Conservation (phyloP, 306 rosid species). For the Oemleria cerasiformis region DNA sequence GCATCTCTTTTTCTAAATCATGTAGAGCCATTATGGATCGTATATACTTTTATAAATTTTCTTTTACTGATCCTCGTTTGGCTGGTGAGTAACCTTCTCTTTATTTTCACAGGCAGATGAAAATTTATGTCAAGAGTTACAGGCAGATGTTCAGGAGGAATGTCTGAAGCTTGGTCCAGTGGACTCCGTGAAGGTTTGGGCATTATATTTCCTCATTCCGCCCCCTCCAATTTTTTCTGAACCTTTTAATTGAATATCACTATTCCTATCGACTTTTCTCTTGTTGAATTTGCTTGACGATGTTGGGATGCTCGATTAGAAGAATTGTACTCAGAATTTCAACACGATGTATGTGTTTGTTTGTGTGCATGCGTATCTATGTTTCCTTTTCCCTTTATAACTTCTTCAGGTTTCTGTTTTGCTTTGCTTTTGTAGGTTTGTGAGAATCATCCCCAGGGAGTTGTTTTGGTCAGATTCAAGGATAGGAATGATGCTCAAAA, state of each 20-base stretch:
- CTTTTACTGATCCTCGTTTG: constrained; percentile 4
- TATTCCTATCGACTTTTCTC: neutral
- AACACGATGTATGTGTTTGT: neutral
- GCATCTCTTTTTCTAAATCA: neutral
- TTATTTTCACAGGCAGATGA: constrained; percentile 67
- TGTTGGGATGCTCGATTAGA: too few species aligned
- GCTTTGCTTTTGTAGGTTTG: constrained; percentile 57
- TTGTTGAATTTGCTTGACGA: neutral
- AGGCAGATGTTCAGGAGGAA: constrained; percentile 88
- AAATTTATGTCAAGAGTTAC: constrained; percentile 63
- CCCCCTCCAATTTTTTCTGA: neutral
- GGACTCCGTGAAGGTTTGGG: constrained; percentile 70
- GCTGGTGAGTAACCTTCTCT: constrained; percentile 4
- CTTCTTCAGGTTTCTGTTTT: constrained; percentile 5
- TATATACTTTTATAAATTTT: neutral
- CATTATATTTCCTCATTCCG: too few species aligned
- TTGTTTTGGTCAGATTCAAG: constrained; percentile 82
- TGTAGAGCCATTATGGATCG: neutral
- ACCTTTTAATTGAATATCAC: neutral
- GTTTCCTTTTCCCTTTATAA: constrained; percentile 15
- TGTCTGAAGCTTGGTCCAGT: constrained; percentile 77
- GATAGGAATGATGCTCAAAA: constrained; percentile 89
- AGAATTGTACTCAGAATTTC: neutral
- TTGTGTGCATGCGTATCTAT: neutral
- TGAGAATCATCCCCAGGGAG: constrained; percentile 97